A percentile compares a stretch with the other conserved stretches of the same genome.
Conservation (phyloP, 768 basidiomycete species). For the Piloderma croceum region DNA sequence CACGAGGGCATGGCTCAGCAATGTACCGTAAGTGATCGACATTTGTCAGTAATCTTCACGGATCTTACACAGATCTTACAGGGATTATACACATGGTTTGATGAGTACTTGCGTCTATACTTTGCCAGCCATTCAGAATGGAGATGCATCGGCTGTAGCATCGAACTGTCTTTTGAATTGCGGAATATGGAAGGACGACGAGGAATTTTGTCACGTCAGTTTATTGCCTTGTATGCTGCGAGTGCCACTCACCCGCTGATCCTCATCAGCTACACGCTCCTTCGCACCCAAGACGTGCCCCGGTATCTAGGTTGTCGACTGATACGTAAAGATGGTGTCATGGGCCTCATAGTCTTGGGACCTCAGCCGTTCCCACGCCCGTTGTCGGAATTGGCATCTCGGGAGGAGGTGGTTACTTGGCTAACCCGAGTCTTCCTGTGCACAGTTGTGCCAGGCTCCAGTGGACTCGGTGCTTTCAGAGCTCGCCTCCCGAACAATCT, state of each 20-base stretch:
- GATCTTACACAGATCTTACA: not conserved
- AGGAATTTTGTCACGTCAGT: not conserved
- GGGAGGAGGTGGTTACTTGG: constrained; percentile 2
- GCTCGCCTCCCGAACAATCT: constrained; percentile 4
- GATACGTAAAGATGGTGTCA: not conserved
- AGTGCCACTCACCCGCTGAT: not conserved
- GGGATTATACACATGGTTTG: not conserved
- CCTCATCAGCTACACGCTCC: not conserved
- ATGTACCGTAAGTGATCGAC: not conserved
- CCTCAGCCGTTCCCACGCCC: not conserved
- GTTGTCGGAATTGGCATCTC: constrained; percentile 3
- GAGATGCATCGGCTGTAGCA: not conserved
- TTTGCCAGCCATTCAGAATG: not conserved
- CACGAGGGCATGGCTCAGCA: not conserved
- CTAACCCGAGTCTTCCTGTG: constrained; percentile 2
- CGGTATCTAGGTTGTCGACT: not conserved
- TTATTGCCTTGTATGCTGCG: not conserved
- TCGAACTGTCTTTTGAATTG: not conserved
- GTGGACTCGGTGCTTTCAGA: not conserved
- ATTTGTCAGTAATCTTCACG: not conserved
- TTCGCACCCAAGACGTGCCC: not conserved
- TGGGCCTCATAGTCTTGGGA: not conserved
- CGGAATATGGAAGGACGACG: not conserved
- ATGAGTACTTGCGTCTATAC: not conserved
- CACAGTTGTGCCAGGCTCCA: not conserved